phyloP scores from a whole-genome alignment of 2,329 filamentous ascomycete genomes.

The Cytospora paraplurivora region DNA sequence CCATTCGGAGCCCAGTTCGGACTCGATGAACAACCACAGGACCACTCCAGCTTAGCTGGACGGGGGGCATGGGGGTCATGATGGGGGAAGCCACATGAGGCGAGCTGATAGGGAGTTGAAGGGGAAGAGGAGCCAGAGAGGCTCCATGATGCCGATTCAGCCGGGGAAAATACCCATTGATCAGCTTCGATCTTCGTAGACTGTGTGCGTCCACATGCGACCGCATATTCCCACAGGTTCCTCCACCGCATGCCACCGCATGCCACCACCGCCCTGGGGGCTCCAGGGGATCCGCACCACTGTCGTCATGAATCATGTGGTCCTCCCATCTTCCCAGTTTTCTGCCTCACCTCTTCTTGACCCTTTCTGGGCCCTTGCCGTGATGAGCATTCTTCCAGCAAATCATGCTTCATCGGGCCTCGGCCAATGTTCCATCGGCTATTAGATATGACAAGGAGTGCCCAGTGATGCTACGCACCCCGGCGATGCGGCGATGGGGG shows the following conservation, averaged over 20 bases:
- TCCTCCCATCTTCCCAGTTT: background rate
- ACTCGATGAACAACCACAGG: background rate
- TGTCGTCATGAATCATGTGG: background rate
- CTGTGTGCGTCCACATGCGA: background rate
- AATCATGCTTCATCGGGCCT: background rate
- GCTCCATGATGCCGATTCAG: background rate
- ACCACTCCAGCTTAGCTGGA: too few relatives aligned
- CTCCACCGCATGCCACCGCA: too few relatives aligned
- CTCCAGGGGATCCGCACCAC: background rate
- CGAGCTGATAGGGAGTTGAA: background rate
- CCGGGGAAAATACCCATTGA: background rate
- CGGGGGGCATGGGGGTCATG: background rate
- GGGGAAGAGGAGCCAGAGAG: background rate
- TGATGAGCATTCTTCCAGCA: background rate
- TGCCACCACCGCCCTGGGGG: background rate
- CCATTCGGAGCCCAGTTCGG: background rate
- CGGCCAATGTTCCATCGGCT: slow-evolving; percentile 1
- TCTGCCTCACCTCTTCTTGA: background rate
- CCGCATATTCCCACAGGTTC: background rate
- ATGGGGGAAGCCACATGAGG: background rate
- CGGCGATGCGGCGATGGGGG: too few relatives aligned
- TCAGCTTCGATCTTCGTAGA: background rate
- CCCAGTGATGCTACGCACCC: background rate
- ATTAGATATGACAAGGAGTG: background rate
- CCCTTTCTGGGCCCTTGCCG: background rate